Conservation (phyloP, 352 stramenopile genomes). For the Phytophthora kernoviae region DNA sequence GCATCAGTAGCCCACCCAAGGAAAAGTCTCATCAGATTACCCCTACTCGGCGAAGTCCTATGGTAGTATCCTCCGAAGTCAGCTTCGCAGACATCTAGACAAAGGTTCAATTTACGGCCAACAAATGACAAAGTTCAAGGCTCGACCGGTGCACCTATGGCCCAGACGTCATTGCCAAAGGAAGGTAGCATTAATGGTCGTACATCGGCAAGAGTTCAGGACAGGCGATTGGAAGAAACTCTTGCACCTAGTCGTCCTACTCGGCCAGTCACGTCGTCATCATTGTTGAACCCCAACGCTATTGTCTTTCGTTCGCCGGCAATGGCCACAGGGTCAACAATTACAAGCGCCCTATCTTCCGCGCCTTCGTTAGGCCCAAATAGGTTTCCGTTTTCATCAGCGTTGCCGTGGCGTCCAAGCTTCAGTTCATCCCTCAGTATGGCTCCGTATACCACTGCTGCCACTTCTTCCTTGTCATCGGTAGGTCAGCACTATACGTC, state of each 20-base stretch:
- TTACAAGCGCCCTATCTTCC: conserved; percentile 8
- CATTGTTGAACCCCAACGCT: conserved; percentile 25
- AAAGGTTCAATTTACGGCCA: conserved; percentile 15
- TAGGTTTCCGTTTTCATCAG: conserved; percentile 13
- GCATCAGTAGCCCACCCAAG: conserved; percentile 4
- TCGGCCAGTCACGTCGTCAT: conserved; percentile 20
- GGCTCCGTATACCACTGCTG: conserved; percentile 13
- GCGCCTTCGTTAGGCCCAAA: conserved; percentile 11
- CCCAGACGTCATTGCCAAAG: conserved; percentile 1
- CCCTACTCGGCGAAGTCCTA: conserved; percentile 10
- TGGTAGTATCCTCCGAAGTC: conserved; percentile 8
- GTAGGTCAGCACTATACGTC: conserved; percentile 25
- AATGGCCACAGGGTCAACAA: conserved; percentile 13
- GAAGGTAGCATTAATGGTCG: conserved; percentile 7
- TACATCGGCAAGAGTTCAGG: conserved; percentile 5
- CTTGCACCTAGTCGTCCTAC: conserved; percentile 14
- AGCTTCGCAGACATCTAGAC: conserved; percentile 14
- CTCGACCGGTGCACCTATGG: conserved; percentile 4
- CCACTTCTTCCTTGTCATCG: conserved; percentile 17
- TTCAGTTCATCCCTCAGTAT: conserved; percentile 13
- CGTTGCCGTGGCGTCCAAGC: conserved; percentile 29
- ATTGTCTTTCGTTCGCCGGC: conserved; percentile 23
- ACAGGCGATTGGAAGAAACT: conserved; percentile 22
- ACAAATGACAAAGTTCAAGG: conserved; percentile 7
- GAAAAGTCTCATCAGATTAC: conserved; percentile 7